These are phyloP conservation scores for Aspergillus sojae DNA, from an alignment of 2,329 filamentous ascomycete species.

Conservation along the genomic window DNA sequence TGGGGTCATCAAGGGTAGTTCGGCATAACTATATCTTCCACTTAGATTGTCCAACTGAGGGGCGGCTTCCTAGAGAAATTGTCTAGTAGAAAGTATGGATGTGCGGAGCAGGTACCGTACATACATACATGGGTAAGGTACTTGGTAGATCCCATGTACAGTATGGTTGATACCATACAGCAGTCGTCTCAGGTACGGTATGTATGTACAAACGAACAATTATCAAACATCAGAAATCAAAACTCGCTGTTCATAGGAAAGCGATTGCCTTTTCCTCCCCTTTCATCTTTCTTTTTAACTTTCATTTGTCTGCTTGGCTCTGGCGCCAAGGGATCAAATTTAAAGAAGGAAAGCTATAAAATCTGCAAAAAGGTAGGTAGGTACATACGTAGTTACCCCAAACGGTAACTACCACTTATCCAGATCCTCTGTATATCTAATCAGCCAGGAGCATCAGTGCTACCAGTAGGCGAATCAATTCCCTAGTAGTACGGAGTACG, in stretches of 20 bases:
- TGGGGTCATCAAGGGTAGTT: slow-evolving; percentile 11
- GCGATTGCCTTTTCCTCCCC: not conserved
- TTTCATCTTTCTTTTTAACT: not conserved
- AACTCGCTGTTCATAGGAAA: not conserved
- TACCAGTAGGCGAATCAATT: not conserved
- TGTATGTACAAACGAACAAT: not conserved
- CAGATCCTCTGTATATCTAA: not conserved
- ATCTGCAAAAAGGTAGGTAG: not conserved
- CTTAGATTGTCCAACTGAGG: not conserved
- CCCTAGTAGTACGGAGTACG: not conserved
- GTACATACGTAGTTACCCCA: not conserved
- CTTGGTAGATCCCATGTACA: slow-evolving; percentile 1
- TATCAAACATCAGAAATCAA: not conserved
- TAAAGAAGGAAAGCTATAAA: not conserved
- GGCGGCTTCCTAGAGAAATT: slow-evolving; percentile 6
- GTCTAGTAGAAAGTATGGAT: slow-evolving; percentile 2
- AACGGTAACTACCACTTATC: not conserved
- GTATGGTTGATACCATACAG: not conserved
- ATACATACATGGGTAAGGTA: slow-evolving; percentile 1
- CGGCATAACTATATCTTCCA: slow-evolving; percentile 4
- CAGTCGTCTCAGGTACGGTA: not conserved
- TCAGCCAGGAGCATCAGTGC: not conserved
- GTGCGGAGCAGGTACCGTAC: slow-evolving; percentile 4
- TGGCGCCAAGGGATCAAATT: not conserved
- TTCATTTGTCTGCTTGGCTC: not conserved